Evolutionary conservation across 2,329 filamentous ascomycete genomes (phyloP).

Genomic region (Colletotrichum cuscutae): DNA sequence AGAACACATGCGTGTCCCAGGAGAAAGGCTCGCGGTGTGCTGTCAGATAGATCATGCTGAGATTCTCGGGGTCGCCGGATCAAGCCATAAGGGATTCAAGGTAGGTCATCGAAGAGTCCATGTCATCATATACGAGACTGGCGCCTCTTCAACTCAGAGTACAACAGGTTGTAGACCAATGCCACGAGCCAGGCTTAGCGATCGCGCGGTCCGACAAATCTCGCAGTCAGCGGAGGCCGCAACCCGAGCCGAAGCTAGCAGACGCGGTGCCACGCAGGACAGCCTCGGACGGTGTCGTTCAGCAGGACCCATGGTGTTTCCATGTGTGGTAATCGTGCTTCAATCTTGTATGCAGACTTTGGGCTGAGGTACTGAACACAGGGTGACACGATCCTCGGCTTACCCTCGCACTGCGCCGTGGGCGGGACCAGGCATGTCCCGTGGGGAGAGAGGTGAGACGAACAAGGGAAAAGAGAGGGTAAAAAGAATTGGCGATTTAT

Average conservation of each 20-base stretch:
- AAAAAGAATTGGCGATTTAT: background rate
- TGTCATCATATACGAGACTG: constrained; percentile 1
- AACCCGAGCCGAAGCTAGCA: constrained; percentile 20
- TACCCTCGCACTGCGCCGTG: constrained; percentile 5
- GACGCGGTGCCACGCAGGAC: constrained; percentile 15
- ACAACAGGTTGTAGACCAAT: constrained; percentile 16
- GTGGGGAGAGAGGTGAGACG: constrained; percentile 19
- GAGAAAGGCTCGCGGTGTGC: constrained; percentile 5
- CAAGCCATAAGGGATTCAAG: constrained; percentile 3
- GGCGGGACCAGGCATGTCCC: background rate
- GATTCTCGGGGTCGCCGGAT: background rate
- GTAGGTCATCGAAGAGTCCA: background rate
- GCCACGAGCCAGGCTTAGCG: constrained; percentile 4
- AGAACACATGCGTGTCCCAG: background rate
- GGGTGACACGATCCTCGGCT: background rate
- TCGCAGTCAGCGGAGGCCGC: constrained; percentile 16
- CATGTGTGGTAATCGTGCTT: constrained; percentile 5
- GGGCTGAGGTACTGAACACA: background rate
- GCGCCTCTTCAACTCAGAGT: background rate
- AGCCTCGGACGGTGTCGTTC: constrained; percentile 13
- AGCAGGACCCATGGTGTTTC: constrained; percentile 14
- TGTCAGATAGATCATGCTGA: background rate
- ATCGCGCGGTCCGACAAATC: constrained; percentile 30
- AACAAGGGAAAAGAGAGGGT: background rate
- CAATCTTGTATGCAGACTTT: background rate